Conservation (phyloP, 2,329 filamentous ascomycete species). For the Colletotrichum filicis region DNA sequence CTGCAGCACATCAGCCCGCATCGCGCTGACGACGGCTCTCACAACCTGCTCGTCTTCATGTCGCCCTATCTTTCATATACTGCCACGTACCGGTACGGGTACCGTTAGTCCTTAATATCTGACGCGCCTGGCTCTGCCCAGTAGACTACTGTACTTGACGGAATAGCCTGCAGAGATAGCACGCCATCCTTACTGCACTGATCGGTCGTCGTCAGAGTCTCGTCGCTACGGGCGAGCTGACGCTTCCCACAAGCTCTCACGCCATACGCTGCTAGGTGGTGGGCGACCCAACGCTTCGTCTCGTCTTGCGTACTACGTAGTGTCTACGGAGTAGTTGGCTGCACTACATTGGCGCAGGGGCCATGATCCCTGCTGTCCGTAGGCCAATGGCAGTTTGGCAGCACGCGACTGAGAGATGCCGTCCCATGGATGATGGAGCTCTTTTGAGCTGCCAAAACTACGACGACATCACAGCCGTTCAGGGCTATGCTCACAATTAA, state of each 20-base stretch:
- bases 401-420: constrained; percentile 4
- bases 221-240: not conserved
- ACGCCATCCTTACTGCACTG: not conserved
- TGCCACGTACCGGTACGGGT: not conserved
- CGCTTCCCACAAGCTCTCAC: not conserved
- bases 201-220: not conserved
- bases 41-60: not conserved
- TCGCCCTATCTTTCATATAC: constrained; percentile 4
- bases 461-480: not conserved
- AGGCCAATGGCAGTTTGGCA: constrained; percentile 5
- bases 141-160: not conserved
- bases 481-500: constrained; percentile 5
- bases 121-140: not conserved
- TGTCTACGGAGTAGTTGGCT: not conserved
- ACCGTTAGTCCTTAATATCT: not conserved
- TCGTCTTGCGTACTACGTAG: constrained; percentile 14
- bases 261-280: not conserved
- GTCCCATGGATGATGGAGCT: constrained; percentile 14
- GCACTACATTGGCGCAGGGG: constrained; percentile 8
- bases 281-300: not conserved
- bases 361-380: constrained; percentile 14
- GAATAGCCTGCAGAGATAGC: not conserved
- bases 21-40: not conserved
- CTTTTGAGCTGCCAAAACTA: not conserved
- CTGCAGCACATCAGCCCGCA: constrained; percentile 30